Evolutionary conservation across 2,329 filamentous ascomycete species (phyloP).

Genomic region (Ceratocystiopsis sp.): DNA sequence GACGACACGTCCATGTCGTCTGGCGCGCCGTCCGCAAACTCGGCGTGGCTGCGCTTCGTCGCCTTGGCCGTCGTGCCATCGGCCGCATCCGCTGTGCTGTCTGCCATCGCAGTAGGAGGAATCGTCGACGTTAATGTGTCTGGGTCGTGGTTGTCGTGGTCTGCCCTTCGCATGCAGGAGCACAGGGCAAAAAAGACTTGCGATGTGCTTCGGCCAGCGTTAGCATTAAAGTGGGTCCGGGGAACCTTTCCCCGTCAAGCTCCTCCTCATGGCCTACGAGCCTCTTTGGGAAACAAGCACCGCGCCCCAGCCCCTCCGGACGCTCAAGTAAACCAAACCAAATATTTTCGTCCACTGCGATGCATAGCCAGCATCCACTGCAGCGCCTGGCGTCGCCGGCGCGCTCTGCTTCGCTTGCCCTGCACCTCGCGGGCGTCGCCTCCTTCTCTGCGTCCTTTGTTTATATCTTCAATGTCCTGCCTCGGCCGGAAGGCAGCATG

Average conservation of each 20-base stretch:
- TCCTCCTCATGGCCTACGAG: no score
- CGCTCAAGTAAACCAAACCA: no score
- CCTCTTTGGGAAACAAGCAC: no score
- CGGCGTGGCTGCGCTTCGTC: conserved; percentile 39
- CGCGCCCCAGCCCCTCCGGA: no score
- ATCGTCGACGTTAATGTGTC: neutral
- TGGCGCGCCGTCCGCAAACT: conserved; percentile 23
- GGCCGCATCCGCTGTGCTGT: no score
- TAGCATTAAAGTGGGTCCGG: no score
- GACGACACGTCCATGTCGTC: neutral
- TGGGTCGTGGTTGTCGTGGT: neutral
- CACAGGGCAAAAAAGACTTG: no score
- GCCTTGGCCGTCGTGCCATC: conserved; percentile 19
- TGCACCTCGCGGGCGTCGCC: conserved; percentile 38
- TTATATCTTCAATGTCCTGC: conserved; percentile 32
- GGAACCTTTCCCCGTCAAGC: no score
- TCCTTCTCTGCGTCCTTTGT: conserved; percentile 37
- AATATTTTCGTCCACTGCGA: conserved; percentile 8
- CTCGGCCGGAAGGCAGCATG: conserved; percentile 37
- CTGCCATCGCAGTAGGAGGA: conserved; percentile 2
- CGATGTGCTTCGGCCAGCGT: no score
- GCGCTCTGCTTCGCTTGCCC: conserved; percentile 39
- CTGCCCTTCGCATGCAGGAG: no score
- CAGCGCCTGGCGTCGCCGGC: conserved; percentile 52
- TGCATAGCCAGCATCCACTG: conserved; percentile 36